Evolutionary conservation across 2,329 filamentous ascomycete genomes (phyloP).

Genomic region (Ciborinia camelliae): DNA sequence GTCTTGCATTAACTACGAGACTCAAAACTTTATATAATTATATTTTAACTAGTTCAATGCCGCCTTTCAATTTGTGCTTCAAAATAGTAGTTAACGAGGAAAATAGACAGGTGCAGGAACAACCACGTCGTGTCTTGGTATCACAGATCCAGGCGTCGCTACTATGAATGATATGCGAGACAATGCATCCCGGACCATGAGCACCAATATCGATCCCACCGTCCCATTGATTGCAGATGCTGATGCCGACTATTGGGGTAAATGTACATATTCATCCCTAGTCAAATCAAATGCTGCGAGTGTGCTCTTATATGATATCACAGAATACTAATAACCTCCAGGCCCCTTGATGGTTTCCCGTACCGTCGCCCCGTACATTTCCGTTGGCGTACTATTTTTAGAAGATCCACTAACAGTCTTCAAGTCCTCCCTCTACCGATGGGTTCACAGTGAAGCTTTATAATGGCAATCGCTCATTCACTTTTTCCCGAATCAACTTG

Average conservation of each 20-base stretch:
- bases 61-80: not conserved
- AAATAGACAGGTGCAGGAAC: constrained; percentile 50
- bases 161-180: constrained; percentile 51
- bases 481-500: not conserved
- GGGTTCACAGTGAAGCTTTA: not conserved
- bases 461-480: not conserved
- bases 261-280: not conserved
- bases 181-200: constrained; percentile 53
- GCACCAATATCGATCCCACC: constrained; percentile 47
- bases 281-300: not conserved
- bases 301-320: constrained; percentile 12
- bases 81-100: not conserved
- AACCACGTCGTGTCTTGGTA: constrained; percentile 46
- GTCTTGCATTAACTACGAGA: constrained; percentile 59
- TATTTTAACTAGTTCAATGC: not conserved
- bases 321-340: not conserved
- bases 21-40: constrained; percentile 62
- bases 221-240: constrained; percentile 50
- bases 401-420: not conserved
- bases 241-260: constrained; percentile 52
- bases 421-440: not conserved
- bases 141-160: constrained; percentile 49
- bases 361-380: constrained; percentile 37
- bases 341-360: constrained; percentile 43
- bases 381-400: constrained; percentile 43